These are phyloP conservation scores for Articulospora tetracladia DNA, from an alignment of 495 filamentous ascomycete species.

Conservation along the genomic window DNA sequence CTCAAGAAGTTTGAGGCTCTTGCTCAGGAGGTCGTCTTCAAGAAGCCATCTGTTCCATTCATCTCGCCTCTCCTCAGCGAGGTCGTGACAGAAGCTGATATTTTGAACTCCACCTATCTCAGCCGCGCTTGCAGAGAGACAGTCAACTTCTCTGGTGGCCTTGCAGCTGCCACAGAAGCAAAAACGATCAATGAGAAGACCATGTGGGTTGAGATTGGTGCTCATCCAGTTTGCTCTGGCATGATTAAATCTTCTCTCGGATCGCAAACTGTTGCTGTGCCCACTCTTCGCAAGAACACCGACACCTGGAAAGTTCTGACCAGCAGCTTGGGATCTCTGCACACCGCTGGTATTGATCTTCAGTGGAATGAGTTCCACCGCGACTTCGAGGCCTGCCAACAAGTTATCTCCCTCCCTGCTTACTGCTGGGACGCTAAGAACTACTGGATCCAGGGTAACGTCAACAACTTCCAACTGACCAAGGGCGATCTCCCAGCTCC, in stretches of 20 bases:
- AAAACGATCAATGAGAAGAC: conserved; percentile 50
- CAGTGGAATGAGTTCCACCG: conserved; percentile 78
- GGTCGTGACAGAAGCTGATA: conserved; percentile 49
- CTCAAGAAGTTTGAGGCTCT: conserved; percentile 60
- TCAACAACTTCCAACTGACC: conserved; percentile 62
- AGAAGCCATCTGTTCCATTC: conserved; percentile 58
- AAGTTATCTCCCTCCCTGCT: conserved; percentile 63
- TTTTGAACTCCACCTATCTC: conserved; percentile 60
- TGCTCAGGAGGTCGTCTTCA: conserved; percentile 54
- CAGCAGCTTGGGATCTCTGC: conserved; percentile 54
- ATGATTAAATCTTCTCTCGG: conserved; percentile 70
- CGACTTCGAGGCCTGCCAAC: conserved; percentile 57
- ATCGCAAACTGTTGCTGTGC: conserved; percentile 46
- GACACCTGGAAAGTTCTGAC: conserved; percentile 63
- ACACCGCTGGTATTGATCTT: conserved; percentile 62
- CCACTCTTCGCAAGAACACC: conserved; percentile 50
- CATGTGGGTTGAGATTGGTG: conserved; percentile 64
- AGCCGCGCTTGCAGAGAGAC: conserved; percentile 62
- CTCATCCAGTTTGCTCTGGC: conserved; percentile 63
- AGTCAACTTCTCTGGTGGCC: conserved; percentile 67
- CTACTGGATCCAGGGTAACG: conserved; percentile 73
- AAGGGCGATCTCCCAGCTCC: conserved; percentile 64
- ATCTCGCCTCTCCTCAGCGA: conserved; percentile 67
- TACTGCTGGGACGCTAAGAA: conserved; percentile 80
- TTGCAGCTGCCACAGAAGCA: conserved; percentile 50